Conservation (phyloP, 2,329 filamentous ascomycete species). For the Canariomyces notabilis region DNA sequence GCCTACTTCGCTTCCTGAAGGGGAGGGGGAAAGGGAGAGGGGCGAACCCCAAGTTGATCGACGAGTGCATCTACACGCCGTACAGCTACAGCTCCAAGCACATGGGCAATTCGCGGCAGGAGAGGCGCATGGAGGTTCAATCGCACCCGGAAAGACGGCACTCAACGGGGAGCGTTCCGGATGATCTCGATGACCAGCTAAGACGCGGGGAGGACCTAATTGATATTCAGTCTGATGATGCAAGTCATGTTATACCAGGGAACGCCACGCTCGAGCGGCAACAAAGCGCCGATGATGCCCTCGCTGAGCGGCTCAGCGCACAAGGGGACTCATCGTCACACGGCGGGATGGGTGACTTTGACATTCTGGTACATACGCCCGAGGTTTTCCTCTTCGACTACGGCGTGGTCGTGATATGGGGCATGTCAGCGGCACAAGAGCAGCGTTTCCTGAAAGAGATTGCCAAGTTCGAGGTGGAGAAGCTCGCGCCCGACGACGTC, state of each 20-base stretch:
- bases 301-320: slow-evolving; percentile 24
- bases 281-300: slow-evolving; percentile 33
- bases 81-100: slow-evolving; percentile 67
- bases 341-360: slow-evolving; percentile 61
- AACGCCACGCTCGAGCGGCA: slow-evolving; percentile 25
- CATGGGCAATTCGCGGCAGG: slow-evolving; percentile 27
- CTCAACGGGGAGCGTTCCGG: slow-evolving; percentile 56
- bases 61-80: slow-evolving; percentile 95
- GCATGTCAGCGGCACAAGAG: slow-evolving; percentile 88
- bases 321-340: slow-evolving; percentile 35
- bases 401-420: slow-evolving; percentile 96
- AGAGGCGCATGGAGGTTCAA: slow-evolving; percentile 30
- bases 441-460: slow-evolving; percentile 89
- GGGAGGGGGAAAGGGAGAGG: slow-evolving; percentile 71
- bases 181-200: slow-evolving; percentile 46
- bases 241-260: slow-evolving; percentile 18
- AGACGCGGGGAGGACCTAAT: slow-evolving; percentile 57
- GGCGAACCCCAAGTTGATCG: slow-evolving; percentile 84
- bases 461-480: slow-evolving; percentile 88
- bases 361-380: slow-evolving; percentile 82
- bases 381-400: slow-evolving; percentile 97
- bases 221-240: slow-evolving; percentile 45
- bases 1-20: slow-evolving; percentile 85
- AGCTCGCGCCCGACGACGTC: slow-evolving; percentile 79
- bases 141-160: slow-evolving; percentile 60